Evolutionary conservation across 331 rosid species (phyloP).

Genomic region (Quercus lobata): DNA sequence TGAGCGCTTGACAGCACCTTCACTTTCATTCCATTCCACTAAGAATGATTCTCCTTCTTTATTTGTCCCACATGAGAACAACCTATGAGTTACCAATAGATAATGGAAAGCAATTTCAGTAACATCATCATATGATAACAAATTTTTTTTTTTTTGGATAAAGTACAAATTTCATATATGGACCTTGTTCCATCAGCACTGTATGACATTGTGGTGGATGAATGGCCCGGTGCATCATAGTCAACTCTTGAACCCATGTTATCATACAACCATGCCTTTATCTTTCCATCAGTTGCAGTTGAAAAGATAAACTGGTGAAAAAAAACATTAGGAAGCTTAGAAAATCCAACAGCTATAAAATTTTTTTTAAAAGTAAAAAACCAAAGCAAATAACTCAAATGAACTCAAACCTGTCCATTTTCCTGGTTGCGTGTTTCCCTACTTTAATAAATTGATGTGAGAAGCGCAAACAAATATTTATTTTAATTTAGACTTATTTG

Average conservation of each 20-base stretch:
- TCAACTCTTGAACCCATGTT: slow-evolving; percentile 90
- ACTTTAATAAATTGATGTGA: not conserved
- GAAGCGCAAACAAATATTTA: no score
- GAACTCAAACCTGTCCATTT: not conserved
- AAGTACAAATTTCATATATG: slow-evolving; percentile 1
- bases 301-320: slow-evolving; percentile 82
- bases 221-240: slow-evolving; percentile 94
- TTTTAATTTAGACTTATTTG: no score
- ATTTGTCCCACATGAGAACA: slow-evolving; percentile 91
- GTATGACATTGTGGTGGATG: slow-evolving; percentile 86
- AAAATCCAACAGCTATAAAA: not conserved
- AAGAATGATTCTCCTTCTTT: slow-evolving; percentile 95
- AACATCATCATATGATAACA: slow-evolving; percentile 8
- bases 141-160: no score
- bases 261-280: slow-evolving; percentile 97
- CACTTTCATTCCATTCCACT: slow-evolving; percentile 99
- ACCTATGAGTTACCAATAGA: slow-evolving; percentile 39
- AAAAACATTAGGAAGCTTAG: not conserved
- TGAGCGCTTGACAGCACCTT: slow-evolving; percentile 90
- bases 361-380: not conserved
- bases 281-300: slow-evolving; percentile 93
- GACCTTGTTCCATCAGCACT: slow-evolving; percentile 93
- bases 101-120: slow-evolving; percentile 8
- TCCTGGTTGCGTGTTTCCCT: not conserved
- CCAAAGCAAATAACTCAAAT: not conserved